Evolutionary conservation across 1,284 basidiomycete genomes (phyloP).

Genomic region (Trichosporon inkin): DNA sequence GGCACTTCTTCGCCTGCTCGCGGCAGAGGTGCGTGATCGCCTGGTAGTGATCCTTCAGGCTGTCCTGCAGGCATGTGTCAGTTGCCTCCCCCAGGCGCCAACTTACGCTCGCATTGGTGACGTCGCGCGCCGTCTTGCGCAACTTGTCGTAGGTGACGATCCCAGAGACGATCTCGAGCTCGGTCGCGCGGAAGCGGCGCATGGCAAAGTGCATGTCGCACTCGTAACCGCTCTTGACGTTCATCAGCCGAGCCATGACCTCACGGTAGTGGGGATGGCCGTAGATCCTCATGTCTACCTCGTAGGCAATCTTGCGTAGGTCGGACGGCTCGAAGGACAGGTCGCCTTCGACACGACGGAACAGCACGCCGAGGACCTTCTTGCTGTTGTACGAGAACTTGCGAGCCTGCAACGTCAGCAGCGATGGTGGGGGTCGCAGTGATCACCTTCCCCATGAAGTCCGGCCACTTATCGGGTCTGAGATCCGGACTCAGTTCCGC

Average conservation of each 20-base stretch:
- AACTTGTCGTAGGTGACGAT: conserved; percentile 38
- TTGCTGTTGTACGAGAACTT: conserved; percentile 31
- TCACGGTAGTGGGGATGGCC: conserved; percentile 23
- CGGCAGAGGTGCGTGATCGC: conserved; percentile 26
- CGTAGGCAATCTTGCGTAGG: conserved; percentile 26
- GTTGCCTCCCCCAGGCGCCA: neutral
- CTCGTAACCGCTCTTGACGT: conserved; percentile 39
- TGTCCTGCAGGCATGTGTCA: conserved; percentile 28
- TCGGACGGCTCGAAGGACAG: conserved; percentile 35
- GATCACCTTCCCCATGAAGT: conserved; percentile 49
- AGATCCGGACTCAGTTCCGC: conserved; percentile 32
- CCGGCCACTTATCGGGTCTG: conserved; percentile 42
- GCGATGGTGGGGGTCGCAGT: neutral
- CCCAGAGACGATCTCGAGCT: conserved; percentile 40
- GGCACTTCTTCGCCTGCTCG: conserved; percentile 16
- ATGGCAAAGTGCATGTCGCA: conserved; percentile 36
- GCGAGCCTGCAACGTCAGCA: conserved; percentile 20
- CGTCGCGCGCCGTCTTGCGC: conserved; percentile 36
- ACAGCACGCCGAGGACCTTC: conserved; percentile 44
- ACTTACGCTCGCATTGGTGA: conserved; percentile 1
- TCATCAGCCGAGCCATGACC: conserved; percentile 31
- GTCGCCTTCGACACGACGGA: conserved; percentile 40
- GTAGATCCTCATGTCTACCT: conserved; percentile 27
- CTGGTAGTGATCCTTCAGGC: conserved; percentile 34
- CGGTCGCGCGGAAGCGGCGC: conserved; percentile 37